These are phyloP conservation scores for Fusarium sp. DNA, from an alignment of 2,329 filamentous ascomycete species.

Conservation along the genomic window DNA sequence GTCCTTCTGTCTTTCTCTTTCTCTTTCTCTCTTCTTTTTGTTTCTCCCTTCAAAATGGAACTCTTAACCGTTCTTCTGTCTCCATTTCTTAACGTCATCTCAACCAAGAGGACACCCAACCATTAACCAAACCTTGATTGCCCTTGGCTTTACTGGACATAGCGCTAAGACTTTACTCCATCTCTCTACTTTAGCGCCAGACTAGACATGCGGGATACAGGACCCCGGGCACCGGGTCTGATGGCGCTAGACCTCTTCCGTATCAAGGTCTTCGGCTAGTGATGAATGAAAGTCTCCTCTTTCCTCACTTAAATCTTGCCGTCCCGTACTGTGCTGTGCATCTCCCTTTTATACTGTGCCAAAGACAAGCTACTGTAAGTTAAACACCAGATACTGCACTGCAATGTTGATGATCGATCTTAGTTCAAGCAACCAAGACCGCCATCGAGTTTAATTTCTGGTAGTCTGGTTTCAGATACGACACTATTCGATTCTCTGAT, in stretches of 20 bases:
- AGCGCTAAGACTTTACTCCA: not conserved
- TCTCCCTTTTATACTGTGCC: conserved; percentile 1
- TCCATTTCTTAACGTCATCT: conserved; percentile 30
- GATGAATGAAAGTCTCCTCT: conserved; percentile 29
- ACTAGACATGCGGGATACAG: conserved; percentile 39
- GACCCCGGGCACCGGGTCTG: conserved; percentile 40
- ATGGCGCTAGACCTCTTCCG: conserved; percentile 18
- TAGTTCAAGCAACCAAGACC: not conserved
- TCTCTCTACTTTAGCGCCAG: conserved; percentile 11
- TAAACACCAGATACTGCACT: not conserved
- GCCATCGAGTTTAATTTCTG: not conserved
- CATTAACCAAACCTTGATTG: conserved; percentile 23
- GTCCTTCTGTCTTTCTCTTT: not conserved
- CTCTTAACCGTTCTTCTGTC: not conserved
- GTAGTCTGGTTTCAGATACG: not conserved
- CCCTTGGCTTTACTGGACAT: conserved; percentile 1
- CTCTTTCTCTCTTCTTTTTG: conserved; percentile 7
- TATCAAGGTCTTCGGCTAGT: not conserved
- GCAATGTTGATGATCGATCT: not conserved
- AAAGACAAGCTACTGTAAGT: not conserved
- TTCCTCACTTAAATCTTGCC: conserved; percentile 23
- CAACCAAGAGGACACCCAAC: not conserved
- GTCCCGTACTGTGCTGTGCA: conserved; percentile 4
- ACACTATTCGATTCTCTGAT: not conserved
- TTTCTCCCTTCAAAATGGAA: not conserved